Base-by-base conservation (phyloP, 345 rosid species). In the Pistacia vera region DNA sequence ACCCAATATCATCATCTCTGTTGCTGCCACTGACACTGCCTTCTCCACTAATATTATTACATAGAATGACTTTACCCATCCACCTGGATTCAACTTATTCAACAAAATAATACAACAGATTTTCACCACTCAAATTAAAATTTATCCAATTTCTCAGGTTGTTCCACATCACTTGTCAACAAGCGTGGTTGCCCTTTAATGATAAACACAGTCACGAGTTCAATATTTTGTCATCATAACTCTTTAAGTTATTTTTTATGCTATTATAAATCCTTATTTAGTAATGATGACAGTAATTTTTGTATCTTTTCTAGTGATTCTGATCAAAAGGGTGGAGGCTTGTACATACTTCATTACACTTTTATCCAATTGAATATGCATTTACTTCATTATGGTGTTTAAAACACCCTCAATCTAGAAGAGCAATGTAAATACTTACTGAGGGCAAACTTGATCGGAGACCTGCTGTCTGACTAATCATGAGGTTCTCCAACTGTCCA, bases 401-500 rank as follows among this genome's bases (percentile, higher is more conserved):
- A 46, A 73, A 71, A 62, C 17, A 73, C 76, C 33, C 17, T 51
- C 49, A 46, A 62, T 4, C 9, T 62, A 9, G 63, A 73, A 30
- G 16, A 55, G 17, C 52, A 52, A 54, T 16, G 17, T 62, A 30
- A 46, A 65, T 36, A 51, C 74, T 70, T 55, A 55, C 68, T 6
- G 12, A 2, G 5, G 52, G 36, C 20, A 72, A 71, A 68, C 73
- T 51, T 25, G 51, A 58, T n/a, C 52, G 57, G 30, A 66, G 54
- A n/a, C 62, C 61, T 20, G 13, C 64, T 54, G 65, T 36, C 46
- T 18, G 28, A 51, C 68, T 36, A 77, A 56, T 35, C 35, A 14
- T 73, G 35, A 63, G 38, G 44, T 66, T 49, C 80, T 73, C 63
- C 78, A 1, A 74, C 60, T 0, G 76, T 73, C 66, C 73, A 81